Evolutionary conservation across 2,329 filamentous ascomycete species (phyloP).

Genomic region (Coccinonectria pachysandricola): DNA sequence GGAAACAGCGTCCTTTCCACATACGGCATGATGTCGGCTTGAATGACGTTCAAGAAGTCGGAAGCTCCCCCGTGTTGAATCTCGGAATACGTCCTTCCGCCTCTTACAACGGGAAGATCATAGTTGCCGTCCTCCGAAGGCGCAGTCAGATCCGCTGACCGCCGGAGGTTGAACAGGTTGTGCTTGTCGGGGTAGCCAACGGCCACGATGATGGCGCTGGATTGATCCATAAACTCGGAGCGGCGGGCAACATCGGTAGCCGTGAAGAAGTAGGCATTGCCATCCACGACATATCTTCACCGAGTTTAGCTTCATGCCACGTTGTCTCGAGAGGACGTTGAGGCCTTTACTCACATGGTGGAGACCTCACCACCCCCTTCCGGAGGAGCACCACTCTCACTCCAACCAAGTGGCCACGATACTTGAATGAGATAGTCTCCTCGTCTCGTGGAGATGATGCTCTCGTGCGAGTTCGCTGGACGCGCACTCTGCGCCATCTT

Average conservation of each 20-base stretch:
- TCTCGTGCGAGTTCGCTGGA: too few relatives aligned
- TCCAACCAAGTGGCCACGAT: constrained; percentile 21
- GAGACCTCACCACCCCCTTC: constrained; percentile 13
- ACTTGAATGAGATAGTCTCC: constrained; percentile 23
- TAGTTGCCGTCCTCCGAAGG: constrained; percentile 13
- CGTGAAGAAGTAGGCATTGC: constrained; percentile 26
- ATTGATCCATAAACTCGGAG: constrained; percentile 15
- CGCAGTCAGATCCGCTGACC: constrained; percentile 23
- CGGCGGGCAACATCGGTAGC: constrained; percentile 21
- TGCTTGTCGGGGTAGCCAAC: constrained; percentile 22
- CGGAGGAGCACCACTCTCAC: constrained; percentile 12
- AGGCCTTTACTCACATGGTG: constrained; percentile 16
- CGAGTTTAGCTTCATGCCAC: constrained; percentile 1
- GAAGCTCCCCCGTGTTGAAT: constrained; percentile 31
- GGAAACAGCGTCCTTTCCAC: constrained; percentile 18
- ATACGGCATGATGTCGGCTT: constrained; percentile 27
- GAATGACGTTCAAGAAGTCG: constrained; percentile 33
- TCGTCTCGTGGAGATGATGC: too few relatives aligned
- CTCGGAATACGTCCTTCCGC: constrained; percentile 16
- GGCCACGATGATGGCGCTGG: constrained; percentile 21
- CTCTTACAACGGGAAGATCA: constrained; percentile 13
- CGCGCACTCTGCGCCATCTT: too few relatives aligned
- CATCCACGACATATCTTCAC: constrained; percentile 23
- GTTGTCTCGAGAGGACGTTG: too few relatives aligned
- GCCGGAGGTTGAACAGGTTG: constrained; percentile 20